These are phyloP conservation scores for Monosporascus sp. DNA, from an alignment of 2,329 filamentous ascomycete species.

Conservation along the genomic window DNA sequence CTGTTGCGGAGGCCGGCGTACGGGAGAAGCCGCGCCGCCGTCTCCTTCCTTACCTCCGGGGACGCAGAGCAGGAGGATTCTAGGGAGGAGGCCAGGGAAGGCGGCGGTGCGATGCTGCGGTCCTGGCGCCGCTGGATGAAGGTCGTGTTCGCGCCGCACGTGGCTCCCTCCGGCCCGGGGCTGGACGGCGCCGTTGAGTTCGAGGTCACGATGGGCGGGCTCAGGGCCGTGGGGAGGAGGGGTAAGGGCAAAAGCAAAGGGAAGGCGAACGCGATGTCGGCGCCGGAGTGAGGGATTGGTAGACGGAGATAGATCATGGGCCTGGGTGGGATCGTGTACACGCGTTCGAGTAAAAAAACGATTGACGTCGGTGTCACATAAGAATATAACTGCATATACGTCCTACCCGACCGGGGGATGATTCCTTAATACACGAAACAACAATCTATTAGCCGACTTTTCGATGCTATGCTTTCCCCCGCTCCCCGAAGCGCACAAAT, in stretches of 20 bases:
- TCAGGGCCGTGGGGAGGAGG: constrained; percentile 33
- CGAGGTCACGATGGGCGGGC: constrained; percentile 65
- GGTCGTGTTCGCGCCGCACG: constrained; percentile 84
- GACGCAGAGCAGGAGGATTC: constrained; percentile 28
- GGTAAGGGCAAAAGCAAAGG: constrained; percentile 12
- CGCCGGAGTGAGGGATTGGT: neutral
- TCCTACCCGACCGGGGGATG: no score
- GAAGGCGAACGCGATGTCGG: neutral
- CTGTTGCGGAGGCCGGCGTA: constrained; percentile 66
- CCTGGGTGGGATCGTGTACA: neutral
- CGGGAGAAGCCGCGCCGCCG: constrained; percentile 23
- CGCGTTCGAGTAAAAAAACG: neutral
- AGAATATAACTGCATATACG: no score
- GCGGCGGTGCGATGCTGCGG: constrained; percentile 38
- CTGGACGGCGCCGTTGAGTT: constrained; percentile 59
- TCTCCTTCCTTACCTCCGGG: constrained; percentile 13
- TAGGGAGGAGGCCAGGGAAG: constrained; percentile 37
- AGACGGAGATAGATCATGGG: neutral
- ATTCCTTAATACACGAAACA: no score
- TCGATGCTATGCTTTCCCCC: constrained; percentile 10
- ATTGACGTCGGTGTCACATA: neutral
- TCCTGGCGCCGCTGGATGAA: constrained; percentile 75
- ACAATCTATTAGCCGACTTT: no score
- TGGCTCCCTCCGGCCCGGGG: constrained; percentile 44
- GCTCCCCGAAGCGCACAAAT: neutral